Conservation (phyloP, 305 asterid species). For the Solanum hybrid region DNA sequence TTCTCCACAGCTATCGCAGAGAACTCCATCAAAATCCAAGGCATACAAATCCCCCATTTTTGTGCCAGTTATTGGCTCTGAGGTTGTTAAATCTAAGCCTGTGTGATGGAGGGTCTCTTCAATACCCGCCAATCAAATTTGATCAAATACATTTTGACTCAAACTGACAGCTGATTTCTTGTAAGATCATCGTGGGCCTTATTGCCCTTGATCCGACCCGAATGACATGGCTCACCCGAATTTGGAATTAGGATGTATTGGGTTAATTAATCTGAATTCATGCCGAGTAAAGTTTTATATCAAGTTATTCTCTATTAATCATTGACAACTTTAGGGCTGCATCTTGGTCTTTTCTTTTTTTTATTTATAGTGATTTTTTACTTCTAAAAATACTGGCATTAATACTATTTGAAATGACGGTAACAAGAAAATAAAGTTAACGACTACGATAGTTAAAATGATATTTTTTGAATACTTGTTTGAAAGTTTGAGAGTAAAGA, state of each 20-base stretch:
- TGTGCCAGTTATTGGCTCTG: background rate
- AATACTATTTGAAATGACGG: background rate
- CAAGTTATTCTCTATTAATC: background rate
- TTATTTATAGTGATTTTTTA: background rate
- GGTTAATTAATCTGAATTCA: background rate
- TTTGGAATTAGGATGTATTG: background rate
- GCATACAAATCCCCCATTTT: slow-evolving; percentile 82
- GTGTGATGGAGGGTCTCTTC: background rate
- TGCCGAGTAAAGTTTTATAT: background rate
- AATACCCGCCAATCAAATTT: slow-evolving; percentile 2
- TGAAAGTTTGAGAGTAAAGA: background rate
- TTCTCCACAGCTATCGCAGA: slow-evolving; percentile 97
- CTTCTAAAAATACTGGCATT: background rate
- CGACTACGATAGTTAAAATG: background rate
- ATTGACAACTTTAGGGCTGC: background rate
- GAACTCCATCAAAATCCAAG: slow-evolving; percentile 89
- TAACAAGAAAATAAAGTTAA: background rate
- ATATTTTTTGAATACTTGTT: background rate
- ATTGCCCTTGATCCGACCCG: background rate
- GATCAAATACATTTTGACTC: background rate
- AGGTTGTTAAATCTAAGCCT: background rate
- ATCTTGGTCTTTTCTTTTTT: background rate
- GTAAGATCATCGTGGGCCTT: background rate
- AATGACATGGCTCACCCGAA: background rate
- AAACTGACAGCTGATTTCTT: background rate